Percentiles rank a stretch among this genome's conserved stretches.
These are phyloP conservation scores for Arthroderma sp. DNA, from an alignment of 2,329 filamentous ascomycete species.

Conservation along the genomic window DNA sequence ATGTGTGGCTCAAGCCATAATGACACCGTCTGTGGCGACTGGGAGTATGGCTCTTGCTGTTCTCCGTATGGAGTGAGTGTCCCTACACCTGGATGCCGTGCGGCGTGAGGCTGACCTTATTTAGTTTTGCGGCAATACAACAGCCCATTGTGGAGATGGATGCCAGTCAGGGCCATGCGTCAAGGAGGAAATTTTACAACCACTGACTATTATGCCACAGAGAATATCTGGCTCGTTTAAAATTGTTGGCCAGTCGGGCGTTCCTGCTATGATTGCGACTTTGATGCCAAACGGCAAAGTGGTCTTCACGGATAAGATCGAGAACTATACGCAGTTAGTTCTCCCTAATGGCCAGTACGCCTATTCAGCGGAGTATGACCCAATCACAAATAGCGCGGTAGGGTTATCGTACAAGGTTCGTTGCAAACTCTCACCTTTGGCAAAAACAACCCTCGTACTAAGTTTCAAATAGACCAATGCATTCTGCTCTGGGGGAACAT, in stretches of 20 bases:
- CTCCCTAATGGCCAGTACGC: slow-evolving; percentile 43
- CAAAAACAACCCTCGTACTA: not conserved
- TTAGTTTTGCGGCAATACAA: slow-evolving; percentile 26
- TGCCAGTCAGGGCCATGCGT: slow-evolving; percentile 43
- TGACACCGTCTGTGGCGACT: slow-evolving; percentile 39
- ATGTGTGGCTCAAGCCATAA: slow-evolving; percentile 39
- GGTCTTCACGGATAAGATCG: slow-evolving; percentile 50
- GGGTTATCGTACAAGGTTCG: slow-evolving; percentile 35
- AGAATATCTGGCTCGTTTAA: slow-evolving; percentile 35
- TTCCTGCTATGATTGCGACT: slow-evolving; percentile 51
- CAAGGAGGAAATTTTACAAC: slow-evolving; percentile 1
- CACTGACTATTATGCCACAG: slow-evolving; percentile 4
- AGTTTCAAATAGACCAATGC: slow-evolving; percentile 37
- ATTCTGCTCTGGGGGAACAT: slow-evolving; percentile 48
- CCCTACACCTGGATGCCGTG: not conserved
- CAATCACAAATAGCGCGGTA: slow-evolving; percentile 33
- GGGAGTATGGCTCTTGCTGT: slow-evolving; percentile 41
- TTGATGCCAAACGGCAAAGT: slow-evolving; percentile 47
- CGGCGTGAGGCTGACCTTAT: not conserved
- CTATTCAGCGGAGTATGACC: slow-evolving; percentile 48
- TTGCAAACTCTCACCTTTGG: not conserved
- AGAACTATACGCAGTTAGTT: slow-evolving; percentile 47
- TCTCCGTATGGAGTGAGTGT: slow-evolving; percentile 44
- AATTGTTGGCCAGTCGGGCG: slow-evolving; percentile 43
- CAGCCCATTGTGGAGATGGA: slow-evolving; percentile 42